These are phyloP conservation scores for Taphrina communis DNA, from an alignment of 1,139 yeast species.

Conservation along the genomic window DNA sequence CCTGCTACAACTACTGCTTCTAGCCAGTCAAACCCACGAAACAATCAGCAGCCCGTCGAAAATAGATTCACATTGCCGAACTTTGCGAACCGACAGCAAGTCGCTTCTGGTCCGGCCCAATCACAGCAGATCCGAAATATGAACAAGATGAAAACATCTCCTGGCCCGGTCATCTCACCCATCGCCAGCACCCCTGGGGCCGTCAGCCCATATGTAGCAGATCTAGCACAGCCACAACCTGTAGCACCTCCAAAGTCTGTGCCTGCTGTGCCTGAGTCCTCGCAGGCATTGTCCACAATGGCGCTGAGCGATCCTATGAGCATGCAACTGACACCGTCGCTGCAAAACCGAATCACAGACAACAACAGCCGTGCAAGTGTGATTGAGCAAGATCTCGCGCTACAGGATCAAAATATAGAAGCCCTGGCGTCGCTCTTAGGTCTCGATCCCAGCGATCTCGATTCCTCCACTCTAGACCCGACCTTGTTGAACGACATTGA, in stretches of 20 bases:
- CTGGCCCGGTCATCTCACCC: neutral
- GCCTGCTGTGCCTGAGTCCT: neutral
- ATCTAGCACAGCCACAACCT: neutral
- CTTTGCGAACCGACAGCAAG: slow-evolving; percentile 20
- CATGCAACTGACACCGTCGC: slow-evolving; percentile 29
- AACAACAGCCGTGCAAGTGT: slow-evolving; percentile 15
- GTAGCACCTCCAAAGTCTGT: neutral
- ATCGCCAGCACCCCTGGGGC: neutral
- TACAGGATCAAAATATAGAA: slow-evolving; percentile 28
- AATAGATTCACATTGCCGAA: slow-evolving; percentile 33
- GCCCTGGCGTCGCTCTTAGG: slow-evolving; percentile 31
- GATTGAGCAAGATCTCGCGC: slow-evolving; percentile 25
- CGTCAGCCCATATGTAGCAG: neutral
- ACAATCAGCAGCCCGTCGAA: neutral
- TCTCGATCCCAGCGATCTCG: slow-evolving; percentile 27
- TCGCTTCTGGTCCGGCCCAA: slow-evolving; percentile 23
- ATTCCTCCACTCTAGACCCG: slow-evolving; percentile 21
- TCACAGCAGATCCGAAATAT: slow-evolving; percentile 23
- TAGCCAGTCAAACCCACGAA: neutral
- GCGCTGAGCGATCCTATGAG: slow-evolving; percentile 10
- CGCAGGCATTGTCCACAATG: slow-evolving; percentile 6
- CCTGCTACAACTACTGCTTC: slow-evolving; percentile 19
- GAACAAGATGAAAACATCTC: slow-evolving; percentile 29
- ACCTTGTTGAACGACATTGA: slow-evolving; percentile 14
- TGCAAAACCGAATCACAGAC: slow-evolving; percentile 11